These are phyloP conservation scores for Atalantia buxifolia DNA, from an alignment of 345 rosid genomes.

Conservation along the genomic window DNA sequence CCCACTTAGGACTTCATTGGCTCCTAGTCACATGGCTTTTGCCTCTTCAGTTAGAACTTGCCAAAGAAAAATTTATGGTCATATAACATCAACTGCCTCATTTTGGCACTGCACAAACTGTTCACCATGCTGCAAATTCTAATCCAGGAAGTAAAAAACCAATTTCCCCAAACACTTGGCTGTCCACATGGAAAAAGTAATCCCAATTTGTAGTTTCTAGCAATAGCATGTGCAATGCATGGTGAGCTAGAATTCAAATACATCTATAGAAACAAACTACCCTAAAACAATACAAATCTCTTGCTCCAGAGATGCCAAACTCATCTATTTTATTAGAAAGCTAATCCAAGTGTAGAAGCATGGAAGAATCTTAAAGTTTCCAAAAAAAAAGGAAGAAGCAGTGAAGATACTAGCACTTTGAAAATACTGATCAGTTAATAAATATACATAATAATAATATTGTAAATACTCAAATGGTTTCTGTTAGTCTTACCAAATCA, in stretches of 20 bases:
- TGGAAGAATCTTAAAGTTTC: neutral
- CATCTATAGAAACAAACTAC: neutral
- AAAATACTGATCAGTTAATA: neutral
- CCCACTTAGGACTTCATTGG: constrained; percentile 8
- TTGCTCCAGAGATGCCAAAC: neutral
- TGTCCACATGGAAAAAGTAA: neutral
- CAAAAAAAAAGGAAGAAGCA: neutral
- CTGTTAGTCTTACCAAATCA: constrained; percentile 79
- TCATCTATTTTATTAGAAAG: neutral
- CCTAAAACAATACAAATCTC: neutral
- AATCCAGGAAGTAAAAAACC: neutral
- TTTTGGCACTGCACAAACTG: neutral
- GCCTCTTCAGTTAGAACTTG: neutral
- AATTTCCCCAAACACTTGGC: neutral
- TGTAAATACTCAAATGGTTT: neutral
- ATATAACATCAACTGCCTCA: neutral
- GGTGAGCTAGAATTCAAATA: neutral
- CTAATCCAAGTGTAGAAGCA: neutral
- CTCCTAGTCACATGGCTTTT: constrained; percentile 13
- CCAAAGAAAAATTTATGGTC: neutral
- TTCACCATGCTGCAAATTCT: neutral
- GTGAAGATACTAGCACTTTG: neutral
- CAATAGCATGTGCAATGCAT: neutral
- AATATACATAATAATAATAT: neutral
- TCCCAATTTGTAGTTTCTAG: neutral